Evolutionary conservation across 2,329 filamentous ascomycete genomes (phyloP), one percentile per base, ranked within the genome.

Genomic region (Sporothrix pallida): DNA sequence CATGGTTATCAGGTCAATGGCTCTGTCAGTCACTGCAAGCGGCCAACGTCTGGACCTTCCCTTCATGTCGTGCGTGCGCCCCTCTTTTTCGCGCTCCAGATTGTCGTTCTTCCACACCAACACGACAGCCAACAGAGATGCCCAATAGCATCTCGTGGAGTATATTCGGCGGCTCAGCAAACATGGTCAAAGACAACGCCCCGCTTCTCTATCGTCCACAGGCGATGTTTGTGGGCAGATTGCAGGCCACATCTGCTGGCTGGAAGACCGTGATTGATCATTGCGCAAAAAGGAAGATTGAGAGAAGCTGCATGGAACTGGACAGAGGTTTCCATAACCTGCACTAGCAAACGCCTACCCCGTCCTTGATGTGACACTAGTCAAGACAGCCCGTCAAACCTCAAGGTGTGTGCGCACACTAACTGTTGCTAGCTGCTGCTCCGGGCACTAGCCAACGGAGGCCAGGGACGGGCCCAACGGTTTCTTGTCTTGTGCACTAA

Each of bases 241-340:
- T 12, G 13, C 31, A 50, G 12, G 12, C 56, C 58, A 42, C 37
- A n/a, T 3, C 15, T 6, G 6, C 31, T 44, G 31, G n/a, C 31
- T 37, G 31, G 31, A 37, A 37, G 31, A 37, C 31, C 23, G 26
- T n/a, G 4, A 13, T 8, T 58, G 13, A 17, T 6, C 31, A 26
- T 70, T 8, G 50, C 56, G 54, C 71, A 42, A 56, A 67, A 52
- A 3, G 20, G 31, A 65, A 67, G 67, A 15, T 8, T 13, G 9
- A 68, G 58, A 46, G 31, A 72, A 72, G 71, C 71, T 67, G 46
- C 70, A 72, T 52, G 60, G 70, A 72, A 67, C 7, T 46, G 46
- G 70, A 17, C 70, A 44, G 48, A 68, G 48, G 60, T 26, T 72
- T 72, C 71, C 71, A 58, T 67, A 50, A 20, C 62, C 56, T 50